Conservation (phyloP, 352 stramenopile genomes). For the Globisporangium nodosum region DNA sequence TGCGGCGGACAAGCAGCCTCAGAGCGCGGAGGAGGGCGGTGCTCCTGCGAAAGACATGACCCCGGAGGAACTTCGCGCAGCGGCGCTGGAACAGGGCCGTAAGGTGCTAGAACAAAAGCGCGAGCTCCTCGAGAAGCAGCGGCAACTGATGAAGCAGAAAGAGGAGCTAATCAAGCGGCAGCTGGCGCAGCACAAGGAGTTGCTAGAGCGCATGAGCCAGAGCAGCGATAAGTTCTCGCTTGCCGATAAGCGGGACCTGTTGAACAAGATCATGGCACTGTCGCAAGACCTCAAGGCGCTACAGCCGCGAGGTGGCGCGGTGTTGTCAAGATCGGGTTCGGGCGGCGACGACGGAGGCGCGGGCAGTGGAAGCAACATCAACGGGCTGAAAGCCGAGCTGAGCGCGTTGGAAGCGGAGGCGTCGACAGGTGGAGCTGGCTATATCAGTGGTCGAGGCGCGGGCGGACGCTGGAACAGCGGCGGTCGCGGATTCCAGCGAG, state of each 20-base stretch:
- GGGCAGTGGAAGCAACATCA: conserved; percentile 25
- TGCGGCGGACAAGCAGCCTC: neutral
- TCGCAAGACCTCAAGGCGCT: conserved; percentile 65
- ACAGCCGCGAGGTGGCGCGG: conserved; percentile 18
- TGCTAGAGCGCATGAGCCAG: conserved; percentile 78
- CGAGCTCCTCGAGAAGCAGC: conserved; percentile 83
- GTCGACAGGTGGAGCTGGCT: conserved; percentile 17
- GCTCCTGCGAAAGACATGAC: conserved; percentile 59
- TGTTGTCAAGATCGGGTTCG: conserved; percentile 1
- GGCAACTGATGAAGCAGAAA: conserved; percentile 78
- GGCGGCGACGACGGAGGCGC: conserved; percentile 11
- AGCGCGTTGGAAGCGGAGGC: conserved; percentile 58
- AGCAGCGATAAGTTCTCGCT: conserved; percentile 64
- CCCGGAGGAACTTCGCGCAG: conserved; percentile 60
- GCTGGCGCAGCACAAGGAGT: conserved; percentile 73
- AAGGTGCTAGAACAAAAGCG: conserved; percentile 84
- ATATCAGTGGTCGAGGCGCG: conserved; percentile 19
- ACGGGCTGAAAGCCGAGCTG: conserved; percentile 58
- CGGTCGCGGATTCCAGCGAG: conserved; percentile 38
- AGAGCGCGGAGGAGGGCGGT: conserved; percentile 17
- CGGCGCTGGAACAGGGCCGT: conserved; percentile 71
- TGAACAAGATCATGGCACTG: conserved; percentile 81
- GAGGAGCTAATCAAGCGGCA: conserved; percentile 79
- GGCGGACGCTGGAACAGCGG: conserved; percentile 27
- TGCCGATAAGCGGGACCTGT: conserved; percentile 65